Evolutionary conservation across 768 basidiomycete species (phyloP).

Genomic region (Lactifluus echinatus): DNA sequence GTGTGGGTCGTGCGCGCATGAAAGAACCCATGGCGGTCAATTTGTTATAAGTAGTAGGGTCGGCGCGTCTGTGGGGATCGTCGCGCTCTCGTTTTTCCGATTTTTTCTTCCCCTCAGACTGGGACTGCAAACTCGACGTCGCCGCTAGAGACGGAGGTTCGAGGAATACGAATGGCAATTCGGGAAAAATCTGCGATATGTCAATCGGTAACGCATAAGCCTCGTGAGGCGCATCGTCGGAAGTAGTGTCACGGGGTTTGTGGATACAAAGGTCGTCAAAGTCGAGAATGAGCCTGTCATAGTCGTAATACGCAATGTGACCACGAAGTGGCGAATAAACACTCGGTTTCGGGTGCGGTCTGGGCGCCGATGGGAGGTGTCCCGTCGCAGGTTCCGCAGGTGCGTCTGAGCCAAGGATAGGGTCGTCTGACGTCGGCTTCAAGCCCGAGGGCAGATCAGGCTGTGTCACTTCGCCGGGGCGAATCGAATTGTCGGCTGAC

Average conservation of each 20-base stretch:
- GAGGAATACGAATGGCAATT: slow-evolving; percentile 54
- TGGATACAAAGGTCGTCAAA: slow-evolving; percentile 36
- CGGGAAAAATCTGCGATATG: slow-evolving; percentile 73
- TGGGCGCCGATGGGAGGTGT: neutral
- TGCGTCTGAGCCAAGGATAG: slow-evolving; percentile 6
- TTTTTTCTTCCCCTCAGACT: slow-evolving; percentile 27
- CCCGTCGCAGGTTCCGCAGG: slow-evolving; percentile 1
- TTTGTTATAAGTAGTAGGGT: slow-evolving; percentile 71
- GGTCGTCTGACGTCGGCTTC: slow-evolving; percentile 15
- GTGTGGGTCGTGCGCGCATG: slow-evolving; percentile 74
- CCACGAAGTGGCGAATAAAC: slow-evolving; percentile 52
- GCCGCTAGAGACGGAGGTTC: slow-evolving; percentile 29
- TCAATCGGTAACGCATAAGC: slow-evolving; percentile 34
- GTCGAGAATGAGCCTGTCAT: slow-evolving; percentile 44
- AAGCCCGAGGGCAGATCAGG: slow-evolving; percentile 7
- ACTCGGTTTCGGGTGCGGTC: slow-evolving; percentile 34
- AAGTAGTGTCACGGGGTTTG: slow-evolving; percentile 5
- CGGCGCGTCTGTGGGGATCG: slow-evolving; percentile 65
- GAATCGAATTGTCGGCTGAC: neutral
- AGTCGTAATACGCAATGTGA: slow-evolving; percentile 39
- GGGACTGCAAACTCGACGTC: slow-evolving; percentile 4
- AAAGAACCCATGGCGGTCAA: slow-evolving; percentile 68
- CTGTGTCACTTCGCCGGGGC: neutral
- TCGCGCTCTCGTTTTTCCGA: slow-evolving; percentile 49
- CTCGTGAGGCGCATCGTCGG: slow-evolving; percentile 17